A percentile compares a stretch with the other conserved stretches of the same genome.
Conservation (phyloP, 1,139 yeast genomes). For the Yamadazyma diospyri region DNA sequence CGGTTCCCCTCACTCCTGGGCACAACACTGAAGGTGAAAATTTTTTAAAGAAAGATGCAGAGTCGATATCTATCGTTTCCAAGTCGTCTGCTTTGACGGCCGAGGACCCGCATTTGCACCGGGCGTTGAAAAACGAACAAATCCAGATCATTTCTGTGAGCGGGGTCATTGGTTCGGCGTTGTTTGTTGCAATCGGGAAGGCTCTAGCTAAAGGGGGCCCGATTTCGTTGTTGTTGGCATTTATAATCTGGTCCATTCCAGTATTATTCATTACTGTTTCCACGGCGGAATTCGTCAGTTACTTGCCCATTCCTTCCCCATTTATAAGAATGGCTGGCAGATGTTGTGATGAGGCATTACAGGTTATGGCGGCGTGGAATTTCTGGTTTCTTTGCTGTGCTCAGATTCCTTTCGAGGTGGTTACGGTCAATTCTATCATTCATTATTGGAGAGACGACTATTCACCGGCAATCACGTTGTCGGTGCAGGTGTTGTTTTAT, state of each 20-base stretch:
- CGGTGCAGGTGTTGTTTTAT: slow-evolving; percentile 65
- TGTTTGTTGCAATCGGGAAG: slow-evolving; percentile 46
- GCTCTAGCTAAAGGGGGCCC: slow-evolving; percentile 48
- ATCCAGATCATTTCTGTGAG: slow-evolving; percentile 49
- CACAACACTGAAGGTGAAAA: neutral
- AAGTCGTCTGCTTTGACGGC: slow-evolving; percentile 15
- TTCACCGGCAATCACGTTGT: slow-evolving; percentile 62
- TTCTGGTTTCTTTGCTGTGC: slow-evolving; percentile 77
- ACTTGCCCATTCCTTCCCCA: slow-evolving; percentile 68
- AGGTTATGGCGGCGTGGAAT: slow-evolving; percentile 78
- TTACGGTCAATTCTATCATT: slow-evolving; percentile 74
- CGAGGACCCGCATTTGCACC: slow-evolving; percentile 16
- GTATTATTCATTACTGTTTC: slow-evolving; percentile 62
- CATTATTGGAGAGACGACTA: slow-evolving; percentile 80
- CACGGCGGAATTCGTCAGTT: slow-evolving; percentile 81
- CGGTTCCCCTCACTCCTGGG: too few species aligned
- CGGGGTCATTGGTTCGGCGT: slow-evolving; percentile 49
- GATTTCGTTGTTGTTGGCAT: slow-evolving; percentile 40
- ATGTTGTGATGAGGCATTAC: slow-evolving; percentile 63
- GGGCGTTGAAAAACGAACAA: slow-evolving; percentile 32
- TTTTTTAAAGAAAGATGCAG: slow-evolving; percentile 2
- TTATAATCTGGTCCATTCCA: slow-evolving; percentile 51
- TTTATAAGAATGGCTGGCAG: slow-evolving; percentile 56
- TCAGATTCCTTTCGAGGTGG: slow-evolving; percentile 77
- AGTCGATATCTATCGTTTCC: slow-evolving; percentile 15